Percentiles rank a stretch among this genome's conserved stretches.
phyloP scores from a whole-genome alignment of 2,329 filamentous ascomycete genomes.

The Fusarium armeniacum region DNA sequence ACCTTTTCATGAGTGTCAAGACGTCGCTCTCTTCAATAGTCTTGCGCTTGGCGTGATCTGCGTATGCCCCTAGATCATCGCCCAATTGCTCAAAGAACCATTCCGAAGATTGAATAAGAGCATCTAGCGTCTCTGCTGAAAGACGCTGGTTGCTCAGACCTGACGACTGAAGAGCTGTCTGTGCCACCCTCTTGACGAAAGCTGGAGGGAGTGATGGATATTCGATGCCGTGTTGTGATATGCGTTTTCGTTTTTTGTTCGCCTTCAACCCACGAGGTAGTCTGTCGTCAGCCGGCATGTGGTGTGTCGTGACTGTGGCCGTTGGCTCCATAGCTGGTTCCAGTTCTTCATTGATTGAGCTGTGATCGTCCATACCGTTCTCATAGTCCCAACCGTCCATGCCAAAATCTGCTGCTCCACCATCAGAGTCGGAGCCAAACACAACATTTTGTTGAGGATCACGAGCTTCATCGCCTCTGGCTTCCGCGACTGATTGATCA shows the following conservation, averaged over 20 bases:
- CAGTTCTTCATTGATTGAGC: conserved; percentile 43
- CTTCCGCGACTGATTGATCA: conserved; percentile 41
- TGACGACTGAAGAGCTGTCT: conserved; percentile 77
- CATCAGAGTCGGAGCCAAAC: conserved; percentile 43
- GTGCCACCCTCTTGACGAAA: conserved; percentile 80
- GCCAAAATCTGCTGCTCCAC: conserved; percentile 35
- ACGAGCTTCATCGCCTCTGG: conserved; percentile 34
- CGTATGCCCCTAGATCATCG: conserved; percentile 84
- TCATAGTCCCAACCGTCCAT: conserved; percentile 40
- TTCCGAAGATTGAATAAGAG: conserved; percentile 84
- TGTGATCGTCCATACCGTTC: conserved; percentile 45
- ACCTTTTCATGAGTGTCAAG: conserved; percentile 86
- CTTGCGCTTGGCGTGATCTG: conserved; percentile 84
- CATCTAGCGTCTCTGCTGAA: conserved; percentile 78
- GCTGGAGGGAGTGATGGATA: conserved; percentile 81
- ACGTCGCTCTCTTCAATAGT: conserved; percentile 90
- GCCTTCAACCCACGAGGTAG: conserved; percentile 39
- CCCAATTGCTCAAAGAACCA: conserved; percentile 93
- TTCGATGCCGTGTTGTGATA: conserved; percentile 79
- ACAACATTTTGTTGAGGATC: conserved; percentile 31
- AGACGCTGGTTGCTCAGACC: conserved; percentile 77
- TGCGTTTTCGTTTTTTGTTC: conserved; percentile 57
- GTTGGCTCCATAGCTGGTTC: conserved; percentile 26
- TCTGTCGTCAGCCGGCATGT: conserved; percentile 26
- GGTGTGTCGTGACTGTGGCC: conserved; percentile 10